phyloP scores from a whole-genome alignment of 768 basidiomycete species.

The Lentinus brumalis region DNA sequence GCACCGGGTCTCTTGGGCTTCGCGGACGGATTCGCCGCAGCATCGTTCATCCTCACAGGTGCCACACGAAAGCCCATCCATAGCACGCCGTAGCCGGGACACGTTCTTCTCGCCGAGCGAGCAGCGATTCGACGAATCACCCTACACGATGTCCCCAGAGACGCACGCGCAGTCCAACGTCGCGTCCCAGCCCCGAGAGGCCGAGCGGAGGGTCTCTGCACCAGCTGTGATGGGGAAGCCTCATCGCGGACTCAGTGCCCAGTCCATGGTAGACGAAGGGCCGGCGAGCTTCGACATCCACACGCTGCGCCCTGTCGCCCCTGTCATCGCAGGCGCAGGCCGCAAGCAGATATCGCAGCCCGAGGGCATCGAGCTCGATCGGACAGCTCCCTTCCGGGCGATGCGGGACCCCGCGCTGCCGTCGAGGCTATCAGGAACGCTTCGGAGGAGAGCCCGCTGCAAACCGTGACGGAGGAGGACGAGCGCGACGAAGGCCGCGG shows the following conservation, averaged over 20 bases:
- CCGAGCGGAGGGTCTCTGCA: conserved; percentile 39
- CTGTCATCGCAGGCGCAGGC: conserved; percentile 8
- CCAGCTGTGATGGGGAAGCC: conserved; percentile 52
- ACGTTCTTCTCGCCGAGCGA: conserved; percentile 41
- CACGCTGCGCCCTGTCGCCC: conserved; percentile 2
- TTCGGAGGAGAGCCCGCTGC: conserved; percentile 14
- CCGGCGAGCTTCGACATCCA: conserved; percentile 17
- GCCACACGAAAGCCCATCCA: conserved; percentile 15
- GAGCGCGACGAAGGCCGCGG: conserved; percentile 16
- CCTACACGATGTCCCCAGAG: conserved; percentile 29
- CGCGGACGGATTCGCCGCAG: conserved; percentile 38
- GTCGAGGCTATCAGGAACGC: neutral
- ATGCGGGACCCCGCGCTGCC: conserved; percentile 19
- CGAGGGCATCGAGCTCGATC: conserved; percentile 42
- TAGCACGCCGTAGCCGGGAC: conserved; percentile 8
- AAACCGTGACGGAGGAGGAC: conserved; percentile 27
- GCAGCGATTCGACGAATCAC: conserved; percentile 48
- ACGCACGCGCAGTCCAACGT: conserved; percentile 23
- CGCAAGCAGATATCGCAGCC: conserved; percentile 6
- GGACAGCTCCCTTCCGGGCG: conserved; percentile 42
- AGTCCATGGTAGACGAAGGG: conserved; percentile 29
- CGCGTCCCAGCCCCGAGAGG: conserved; percentile 19
- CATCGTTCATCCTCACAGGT: conserved; percentile 25
- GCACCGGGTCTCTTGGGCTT: conserved; percentile 59
- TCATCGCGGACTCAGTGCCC: conserved; percentile 37